phyloP scores from a whole-genome alignment of 768 basidiomycete species.

The Trametes cubensis region DNA sequence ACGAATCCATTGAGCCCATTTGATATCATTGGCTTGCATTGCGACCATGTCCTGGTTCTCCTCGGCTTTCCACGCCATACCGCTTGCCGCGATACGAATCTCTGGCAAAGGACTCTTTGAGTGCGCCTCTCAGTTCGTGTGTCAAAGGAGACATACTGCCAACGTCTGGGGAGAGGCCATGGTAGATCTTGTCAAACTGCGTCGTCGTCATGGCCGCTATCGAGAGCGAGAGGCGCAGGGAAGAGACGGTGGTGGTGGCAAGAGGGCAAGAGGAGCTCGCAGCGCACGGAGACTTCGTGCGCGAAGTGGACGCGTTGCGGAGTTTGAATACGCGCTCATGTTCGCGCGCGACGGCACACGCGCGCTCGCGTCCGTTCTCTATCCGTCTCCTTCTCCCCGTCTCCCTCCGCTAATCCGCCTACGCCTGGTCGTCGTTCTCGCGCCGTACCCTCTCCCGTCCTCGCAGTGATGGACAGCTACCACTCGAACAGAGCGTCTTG shows the following conservation, averaged over 20 bases:
- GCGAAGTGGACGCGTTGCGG: slow-evolving; percentile 33
- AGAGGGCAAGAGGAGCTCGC: slow-evolving; percentile 19
- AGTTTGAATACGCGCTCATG: slow-evolving; percentile 30
- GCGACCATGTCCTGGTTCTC: slow-evolving; percentile 66
- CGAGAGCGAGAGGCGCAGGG: slow-evolving; percentile 21
- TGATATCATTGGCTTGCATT: slow-evolving; percentile 72
- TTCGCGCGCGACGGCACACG: slow-evolving; percentile 22
- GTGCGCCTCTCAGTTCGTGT: not conserved
- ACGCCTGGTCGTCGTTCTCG: slow-evolving; percentile 2
- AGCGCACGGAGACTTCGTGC: slow-evolving; percentile 19
- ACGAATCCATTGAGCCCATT: slow-evolving; percentile 88
- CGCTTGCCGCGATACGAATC: slow-evolving; percentile 85
- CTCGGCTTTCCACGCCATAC: slow-evolving; percentile 92
- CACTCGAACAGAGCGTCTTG: slow-evolving; percentile 13
- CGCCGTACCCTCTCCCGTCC: not conserved
- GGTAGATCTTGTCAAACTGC: slow-evolving; percentile 86
- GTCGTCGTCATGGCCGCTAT: slow-evolving; percentile 61
- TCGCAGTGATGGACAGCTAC: slow-evolving; percentile 13
- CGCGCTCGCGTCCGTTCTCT: not conserved
- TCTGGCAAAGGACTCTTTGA: slow-evolving; percentile 45
- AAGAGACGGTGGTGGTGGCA: slow-evolving; percentile 24
- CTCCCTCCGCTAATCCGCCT: slow-evolving; percentile 5
- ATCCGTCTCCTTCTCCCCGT: slow-evolving; percentile 8
- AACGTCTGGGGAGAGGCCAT: slow-evolving; percentile 67
- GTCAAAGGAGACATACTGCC: slow-evolving; percentile 70